phyloP scores from a whole-genome alignment of 1,139 yeast species.

The Taphrina confusa region DNA sequence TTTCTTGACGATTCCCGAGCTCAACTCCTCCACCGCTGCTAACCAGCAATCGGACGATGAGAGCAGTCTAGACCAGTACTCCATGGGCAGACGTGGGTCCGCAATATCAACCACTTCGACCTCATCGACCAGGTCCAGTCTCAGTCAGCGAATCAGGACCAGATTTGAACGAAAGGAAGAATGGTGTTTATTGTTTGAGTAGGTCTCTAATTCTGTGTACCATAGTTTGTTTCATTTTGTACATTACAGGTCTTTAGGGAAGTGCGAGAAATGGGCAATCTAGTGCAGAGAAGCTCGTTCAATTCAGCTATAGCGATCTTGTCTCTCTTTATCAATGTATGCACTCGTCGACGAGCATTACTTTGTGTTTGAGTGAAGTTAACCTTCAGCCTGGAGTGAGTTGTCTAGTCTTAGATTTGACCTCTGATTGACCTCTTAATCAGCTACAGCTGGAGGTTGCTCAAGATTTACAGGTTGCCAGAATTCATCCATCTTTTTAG shows the following conservation, averaged over 20 bases:
- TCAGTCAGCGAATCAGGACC: conserved; percentile 9
- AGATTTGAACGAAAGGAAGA: conserved; percentile 12
- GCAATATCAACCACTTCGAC: conserved; percentile 4
- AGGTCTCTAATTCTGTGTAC: not conserved
- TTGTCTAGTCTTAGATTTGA: too few relatives aligned
- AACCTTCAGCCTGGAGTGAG: too few relatives aligned
- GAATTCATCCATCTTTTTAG: too few relatives aligned
- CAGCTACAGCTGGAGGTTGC: too few relatives aligned
- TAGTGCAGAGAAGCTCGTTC: not conserved
- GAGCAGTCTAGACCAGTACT: not conserved
- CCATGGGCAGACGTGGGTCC: conserved; percentile 10
- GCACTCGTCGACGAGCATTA: too few relatives aligned
- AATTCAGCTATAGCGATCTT: too few relatives aligned
- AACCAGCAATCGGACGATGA: conserved; percentile 12
- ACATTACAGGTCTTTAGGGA: not conserved
- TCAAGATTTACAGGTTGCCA: too few relatives aligned
- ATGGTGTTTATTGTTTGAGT: conserved; percentile 20
- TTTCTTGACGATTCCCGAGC: conserved; percentile 11
- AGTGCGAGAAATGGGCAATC: not conserved
- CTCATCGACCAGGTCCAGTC: conserved; percentile 1
- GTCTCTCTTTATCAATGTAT: too few relatives aligned
- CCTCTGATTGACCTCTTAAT: too few relatives aligned
- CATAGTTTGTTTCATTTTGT: not conserved
- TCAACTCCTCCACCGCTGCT: not conserved
- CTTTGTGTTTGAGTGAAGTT: too few relatives aligned